A percentile compares a stretch with the other conserved stretches of the same genome.
Evolutionary conservation across 164 flowering plant genomes (phyloP).

Genomic region (Dillenia suffruticosa): DNA sequence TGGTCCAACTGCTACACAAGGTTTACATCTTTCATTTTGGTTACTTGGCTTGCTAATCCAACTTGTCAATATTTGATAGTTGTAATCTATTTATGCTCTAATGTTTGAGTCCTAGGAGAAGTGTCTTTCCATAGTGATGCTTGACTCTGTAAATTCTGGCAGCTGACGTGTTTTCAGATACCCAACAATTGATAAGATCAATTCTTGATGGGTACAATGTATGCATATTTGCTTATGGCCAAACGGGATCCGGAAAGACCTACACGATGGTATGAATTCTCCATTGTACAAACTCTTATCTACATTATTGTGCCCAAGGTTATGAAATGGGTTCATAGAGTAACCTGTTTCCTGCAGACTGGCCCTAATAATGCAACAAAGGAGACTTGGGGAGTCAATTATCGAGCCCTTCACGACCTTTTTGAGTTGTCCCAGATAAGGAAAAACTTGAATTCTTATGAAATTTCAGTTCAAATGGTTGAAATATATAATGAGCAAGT

Average conservation of each 20-base stretch:
- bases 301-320: no score
- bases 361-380: slow-evolving; percentile 67
- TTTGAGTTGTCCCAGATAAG: slow-evolving; percentile 66
- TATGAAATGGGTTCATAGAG: no score
- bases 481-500: slow-evolving; percentile 98
- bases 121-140: no score
- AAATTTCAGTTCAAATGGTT: slow-evolving; percentile 85
- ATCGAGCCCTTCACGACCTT: slow-evolving; percentile 76
- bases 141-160: slow-evolving; percentile 10
- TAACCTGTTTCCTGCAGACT: slow-evolving; percentile 30
- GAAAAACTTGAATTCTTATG: slow-evolving; percentile 51
- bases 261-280: slow-evolving; percentile 75
- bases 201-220: slow-evolving; percentile 96
- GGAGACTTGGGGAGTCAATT: slow-evolving; percentile 76
- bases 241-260: slow-evolving; percentile 97
- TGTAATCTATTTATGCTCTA: no score
- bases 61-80: no score
- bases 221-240: slow-evolving; percentile 97
- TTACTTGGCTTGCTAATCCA: no score
- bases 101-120: no score
- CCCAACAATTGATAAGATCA: slow-evolving; percentile 82
- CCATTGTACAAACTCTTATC: slow-evolving; percentile 1
- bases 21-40: slow-evolving; percentile 24
- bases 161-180: slow-evolving; percentile 90
- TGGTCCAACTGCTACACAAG: slow-evolving; percentile 79